Evolutionary conservation across 371 early-diverging fungal genomes (phyloP).

Genomic region (Mucor saturninus): DNA sequence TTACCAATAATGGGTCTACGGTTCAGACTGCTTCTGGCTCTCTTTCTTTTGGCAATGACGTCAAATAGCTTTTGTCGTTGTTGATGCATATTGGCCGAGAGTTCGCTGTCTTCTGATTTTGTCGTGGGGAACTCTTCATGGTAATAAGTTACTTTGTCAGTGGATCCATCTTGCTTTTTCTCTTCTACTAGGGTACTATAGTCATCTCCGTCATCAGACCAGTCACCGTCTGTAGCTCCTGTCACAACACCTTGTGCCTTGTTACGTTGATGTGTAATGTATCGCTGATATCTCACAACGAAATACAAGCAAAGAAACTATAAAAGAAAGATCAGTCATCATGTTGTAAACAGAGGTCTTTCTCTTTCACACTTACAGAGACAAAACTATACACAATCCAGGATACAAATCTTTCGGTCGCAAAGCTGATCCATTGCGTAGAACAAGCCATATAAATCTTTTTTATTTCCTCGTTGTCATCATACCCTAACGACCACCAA

Average conservation of each 20-base stretch:
- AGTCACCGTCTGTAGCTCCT: constrained; percentile 6
- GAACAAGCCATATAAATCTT: constrained; percentile 13
- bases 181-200: neutral
- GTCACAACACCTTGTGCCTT: constrained; percentile 7
- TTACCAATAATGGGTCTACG: constrained; percentile 9
- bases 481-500: constrained; percentile 26
- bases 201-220: constrained; percentile 15
- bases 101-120: neutral
- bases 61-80: constrained; percentile 34
- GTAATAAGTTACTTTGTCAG: constrained; percentile 10
- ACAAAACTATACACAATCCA: constrained; percentile 24
- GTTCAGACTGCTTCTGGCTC: constrained; percentile 18
- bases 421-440: constrained; percentile 20
- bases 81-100: constrained; percentile 23
- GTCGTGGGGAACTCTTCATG: constrained; percentile 11
- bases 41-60: constrained; percentile 32
- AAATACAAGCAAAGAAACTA: constrained; percentile 6
- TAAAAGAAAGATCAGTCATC: neutral
- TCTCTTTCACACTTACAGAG: constrained; percentile 15
- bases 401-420: constrained; percentile 27
- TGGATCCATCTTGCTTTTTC: neutral
- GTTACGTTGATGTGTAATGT: neutral
- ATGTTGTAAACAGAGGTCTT: no score
- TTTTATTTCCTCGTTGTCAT: constrained; percentile 19
- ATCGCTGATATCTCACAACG: constrained; percentile 10